Evolutionary conservation across 1,139 yeast genomes (phyloP).

Genomic region (Magnusiomyces paraingens): DNA sequence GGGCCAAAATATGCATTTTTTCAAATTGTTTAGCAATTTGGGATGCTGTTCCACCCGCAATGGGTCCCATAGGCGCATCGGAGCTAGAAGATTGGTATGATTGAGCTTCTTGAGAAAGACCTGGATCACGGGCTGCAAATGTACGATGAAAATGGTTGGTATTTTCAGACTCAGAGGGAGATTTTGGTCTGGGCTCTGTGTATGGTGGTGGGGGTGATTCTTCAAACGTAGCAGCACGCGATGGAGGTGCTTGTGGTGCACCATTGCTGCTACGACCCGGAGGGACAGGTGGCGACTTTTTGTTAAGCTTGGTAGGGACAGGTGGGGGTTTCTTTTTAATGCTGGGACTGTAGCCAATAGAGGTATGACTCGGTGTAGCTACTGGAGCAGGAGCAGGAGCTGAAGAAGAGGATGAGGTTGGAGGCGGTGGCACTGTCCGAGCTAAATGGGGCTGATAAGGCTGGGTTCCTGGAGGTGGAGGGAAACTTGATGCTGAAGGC

Average conservation of each 20-base stretch:
- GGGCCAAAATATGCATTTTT: constrained; percentile 1
- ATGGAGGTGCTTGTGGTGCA: background rate
- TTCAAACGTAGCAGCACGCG: background rate
- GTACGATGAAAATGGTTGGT: background rate
- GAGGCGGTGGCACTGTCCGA: background rate
- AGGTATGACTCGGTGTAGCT: background rate
- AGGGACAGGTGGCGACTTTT: constrained; percentile 14
- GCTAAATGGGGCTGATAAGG: background rate
- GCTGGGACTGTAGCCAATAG: background rate
- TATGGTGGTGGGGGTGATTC: constrained; percentile 7
- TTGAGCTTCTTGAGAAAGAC: background rate
- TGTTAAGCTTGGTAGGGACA: background rate
- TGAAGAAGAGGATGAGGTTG: background rate
- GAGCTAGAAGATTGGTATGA: background rate
- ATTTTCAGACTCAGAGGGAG: background rate
- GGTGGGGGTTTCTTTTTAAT: constrained; percentile 1
- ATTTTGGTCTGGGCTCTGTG: background rate
- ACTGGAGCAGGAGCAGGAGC: constrained; percentile 2
- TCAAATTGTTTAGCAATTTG: constrained; percentile 14
- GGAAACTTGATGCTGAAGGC: constrained; percentile 1
- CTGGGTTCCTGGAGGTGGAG: constrained; percentile 4
- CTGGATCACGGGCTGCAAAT: background rate
- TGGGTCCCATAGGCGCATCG: background rate
- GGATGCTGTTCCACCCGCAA: constrained; percentile 3
- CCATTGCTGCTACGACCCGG: constrained; percentile 8